A percentile compares a stretch with the other conserved stretches of the same genome.
Conservation (phyloP, 192 early-diverging fungal species). For the Entrophospora sp. region DNA sequence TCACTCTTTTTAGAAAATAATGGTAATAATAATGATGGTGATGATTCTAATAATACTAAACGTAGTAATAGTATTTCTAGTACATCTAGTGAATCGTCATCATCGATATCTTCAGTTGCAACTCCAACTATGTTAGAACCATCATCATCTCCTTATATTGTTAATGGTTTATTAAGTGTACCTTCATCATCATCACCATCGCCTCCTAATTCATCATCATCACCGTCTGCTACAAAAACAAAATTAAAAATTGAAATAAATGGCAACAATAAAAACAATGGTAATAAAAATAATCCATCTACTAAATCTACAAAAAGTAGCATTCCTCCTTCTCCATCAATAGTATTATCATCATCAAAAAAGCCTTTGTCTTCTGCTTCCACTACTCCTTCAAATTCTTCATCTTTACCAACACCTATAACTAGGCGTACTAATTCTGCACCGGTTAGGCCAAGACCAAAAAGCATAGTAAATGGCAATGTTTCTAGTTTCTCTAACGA, state of each 20-base stretch:
- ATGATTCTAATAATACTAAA: not conserved
- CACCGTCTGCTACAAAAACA: not conserved
- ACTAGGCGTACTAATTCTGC: not conserved
- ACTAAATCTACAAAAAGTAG: not conserved
- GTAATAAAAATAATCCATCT: not conserved
- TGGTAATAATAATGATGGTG: not conserved
- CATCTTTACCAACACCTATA: not conserved
- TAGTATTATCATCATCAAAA: not conserved
- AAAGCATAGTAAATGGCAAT: not conserved
- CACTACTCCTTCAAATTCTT: not conserved
- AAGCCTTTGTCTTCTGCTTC: not conserved
- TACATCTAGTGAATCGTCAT: constrained; percentile 8
- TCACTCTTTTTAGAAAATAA: not conserved
- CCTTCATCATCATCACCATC: not conserved
- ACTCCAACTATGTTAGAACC: constrained; percentile 8
- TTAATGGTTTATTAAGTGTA: constrained; percentile 4
- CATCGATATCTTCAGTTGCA: constrained; percentile 4
- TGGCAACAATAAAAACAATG: not conserved
- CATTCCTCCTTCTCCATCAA: not conserved
- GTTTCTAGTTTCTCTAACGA: not conserved
- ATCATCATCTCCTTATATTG: constrained; percentile 4
- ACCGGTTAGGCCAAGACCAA: not conserved
- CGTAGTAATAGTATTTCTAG: constrained; percentile 12
- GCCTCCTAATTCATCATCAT: not conserved
- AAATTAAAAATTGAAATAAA: not conserved